A percentile compares a stretch with the other conserved stretches of the same genome.
Evolutionary conservation across 306 rosid genomes (phyloP).

Genomic region (Pyrus communis): DNA sequence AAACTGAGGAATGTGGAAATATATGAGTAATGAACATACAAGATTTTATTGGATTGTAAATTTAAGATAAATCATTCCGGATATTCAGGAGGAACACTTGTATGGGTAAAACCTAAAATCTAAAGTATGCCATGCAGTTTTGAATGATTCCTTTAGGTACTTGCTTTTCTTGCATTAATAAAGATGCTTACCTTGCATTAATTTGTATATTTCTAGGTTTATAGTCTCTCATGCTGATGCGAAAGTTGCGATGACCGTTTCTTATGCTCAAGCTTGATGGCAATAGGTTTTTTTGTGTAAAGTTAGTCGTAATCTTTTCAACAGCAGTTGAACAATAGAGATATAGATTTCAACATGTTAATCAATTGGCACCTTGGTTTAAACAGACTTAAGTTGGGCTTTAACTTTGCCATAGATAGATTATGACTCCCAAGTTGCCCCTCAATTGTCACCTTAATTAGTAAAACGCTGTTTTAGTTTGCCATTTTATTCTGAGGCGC

Average conservation of each 20-base stretch:
- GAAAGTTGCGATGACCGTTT: background rate
- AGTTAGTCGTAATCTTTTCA: background rate
- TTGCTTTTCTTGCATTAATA: background rate
- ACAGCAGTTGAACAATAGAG: background rate
- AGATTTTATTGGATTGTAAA: background rate
- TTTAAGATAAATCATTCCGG: background rate
- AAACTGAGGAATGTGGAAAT: background rate
- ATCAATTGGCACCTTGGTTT: background rate
- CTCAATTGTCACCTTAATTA: background rate
- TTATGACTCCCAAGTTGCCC: background rate
- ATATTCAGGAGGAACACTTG: background rate
- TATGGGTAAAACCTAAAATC: background rate
- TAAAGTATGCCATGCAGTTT: background rate
- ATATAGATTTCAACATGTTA: background rate
- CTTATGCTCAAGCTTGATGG: background rate
- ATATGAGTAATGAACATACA: background rate
- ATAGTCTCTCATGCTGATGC: background rate
- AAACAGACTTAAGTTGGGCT: background rate
- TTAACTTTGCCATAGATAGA: background rate
- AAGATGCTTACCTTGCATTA: background rate
- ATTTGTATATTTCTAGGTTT: background rate
- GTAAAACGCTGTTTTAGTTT: background rate
- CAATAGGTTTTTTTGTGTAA: background rate
- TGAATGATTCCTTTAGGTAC: background rate
- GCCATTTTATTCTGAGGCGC: background rate